Evolutionary conservation across 352 stramenopile genomes (phyloP).

Genomic region (Pythium folliculosum): DNA sequence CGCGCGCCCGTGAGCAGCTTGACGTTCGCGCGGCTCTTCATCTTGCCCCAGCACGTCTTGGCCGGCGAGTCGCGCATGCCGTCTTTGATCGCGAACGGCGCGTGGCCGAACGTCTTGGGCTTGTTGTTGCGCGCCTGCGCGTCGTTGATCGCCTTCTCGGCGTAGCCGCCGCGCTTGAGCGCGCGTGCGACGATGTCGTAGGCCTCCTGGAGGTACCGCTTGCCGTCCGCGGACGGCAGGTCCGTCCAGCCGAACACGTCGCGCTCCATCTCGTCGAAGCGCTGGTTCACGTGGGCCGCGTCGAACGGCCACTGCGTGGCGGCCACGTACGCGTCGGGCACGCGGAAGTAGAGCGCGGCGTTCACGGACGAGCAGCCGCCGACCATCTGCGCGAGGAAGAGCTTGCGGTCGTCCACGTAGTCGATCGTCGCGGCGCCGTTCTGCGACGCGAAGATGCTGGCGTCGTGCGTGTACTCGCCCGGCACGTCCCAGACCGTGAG

Average conservation of each 20-base stretch:
- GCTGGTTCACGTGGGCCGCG: slow-evolving; percentile 54
- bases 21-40: slow-evolving; percentile 9
- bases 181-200: slow-evolving; percentile 52
- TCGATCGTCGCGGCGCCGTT: slow-evolving; percentile 58
- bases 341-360: slow-evolving; percentile 80
- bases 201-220: slow-evolving; percentile 56
- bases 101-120: slow-evolving; percentile 55
- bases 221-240: slow-evolving; percentile 45
- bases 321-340: slow-evolving; percentile 48
- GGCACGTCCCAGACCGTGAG: slow-evolving; percentile 46
- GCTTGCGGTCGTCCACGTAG: slow-evolving; percentile 42
- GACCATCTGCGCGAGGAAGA: slow-evolving; percentile 75
- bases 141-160: slow-evolving; percentile 26
- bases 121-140: slow-evolving; percentile 30
- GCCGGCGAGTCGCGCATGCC: slow-evolving; percentile 57
- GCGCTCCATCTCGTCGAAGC: slow-evolving; percentile 36
- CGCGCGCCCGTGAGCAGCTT: slow-evolving; percentile 39
- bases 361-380: slow-evolving; percentile 87
- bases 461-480: slow-evolving; percentile 48
- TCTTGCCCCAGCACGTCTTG: slow-evolving; percentile 41
- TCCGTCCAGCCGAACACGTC: slow-evolving; percentile 45
- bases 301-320: slow-evolving; percentile 48
- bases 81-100: slow-evolving; percentile 56
- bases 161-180: slow-evolving; percentile 39
- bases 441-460: slow-evolving; percentile 28